Percentiles rank a stretch among this genome's conserved stretches.
phyloP scores from a whole-genome alignment of 2,329 filamentous ascomycete species.

The Ophiosphaerella korrae region DNA sequence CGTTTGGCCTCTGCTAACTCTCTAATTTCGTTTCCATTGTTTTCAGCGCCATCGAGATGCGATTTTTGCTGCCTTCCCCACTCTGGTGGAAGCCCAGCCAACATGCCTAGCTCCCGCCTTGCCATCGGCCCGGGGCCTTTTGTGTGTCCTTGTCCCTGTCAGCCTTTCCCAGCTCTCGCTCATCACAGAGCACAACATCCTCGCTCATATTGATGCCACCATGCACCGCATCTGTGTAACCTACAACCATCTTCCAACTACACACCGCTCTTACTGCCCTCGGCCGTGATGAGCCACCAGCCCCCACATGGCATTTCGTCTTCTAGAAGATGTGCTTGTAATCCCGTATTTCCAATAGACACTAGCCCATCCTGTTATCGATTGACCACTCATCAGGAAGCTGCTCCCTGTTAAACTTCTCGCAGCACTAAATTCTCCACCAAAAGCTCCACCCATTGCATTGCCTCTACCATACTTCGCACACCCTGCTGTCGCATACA shows the following conservation, averaged over 20 bases:
- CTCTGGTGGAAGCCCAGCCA: constrained; percentile 28
- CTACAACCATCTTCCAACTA: constrained; percentile 17
- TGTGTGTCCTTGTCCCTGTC: constrained; percentile 15
- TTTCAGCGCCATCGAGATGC: constrained; percentile 4
- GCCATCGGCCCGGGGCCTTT: constrained; percentile 12
- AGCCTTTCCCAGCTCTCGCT: neutral
- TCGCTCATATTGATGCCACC: constrained; percentile 38
- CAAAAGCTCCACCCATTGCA: neutral
- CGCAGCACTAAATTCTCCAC: constrained; percentile 9
- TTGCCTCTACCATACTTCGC: too few species aligned
- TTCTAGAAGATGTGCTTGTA: constrained; percentile 4
- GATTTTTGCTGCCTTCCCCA: constrained; percentile 24
- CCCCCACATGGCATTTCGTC: constrained; percentile 27
- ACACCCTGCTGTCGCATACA: too few species aligned
- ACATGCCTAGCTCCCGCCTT: constrained; percentile 7
- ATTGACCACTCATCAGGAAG: constrained; percentile 25
- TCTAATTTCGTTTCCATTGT: constrained; percentile 2
- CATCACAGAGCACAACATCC: constrained; percentile 22
- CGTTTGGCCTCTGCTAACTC: constrained; percentile 8
- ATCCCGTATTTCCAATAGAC: constrained; percentile 23
- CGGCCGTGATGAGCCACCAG: constrained; percentile 17
- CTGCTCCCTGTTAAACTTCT: constrained; percentile 14
- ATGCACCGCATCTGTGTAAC: constrained; percentile 36
- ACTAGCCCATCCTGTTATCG: constrained; percentile 20
- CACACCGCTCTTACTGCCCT: constrained; percentile 38